These are phyloP conservation scores for Apiospora arundinis DNA, from an alignment of 2,329 filamentous ascomycete species.

Conservation along the genomic window DNA sequence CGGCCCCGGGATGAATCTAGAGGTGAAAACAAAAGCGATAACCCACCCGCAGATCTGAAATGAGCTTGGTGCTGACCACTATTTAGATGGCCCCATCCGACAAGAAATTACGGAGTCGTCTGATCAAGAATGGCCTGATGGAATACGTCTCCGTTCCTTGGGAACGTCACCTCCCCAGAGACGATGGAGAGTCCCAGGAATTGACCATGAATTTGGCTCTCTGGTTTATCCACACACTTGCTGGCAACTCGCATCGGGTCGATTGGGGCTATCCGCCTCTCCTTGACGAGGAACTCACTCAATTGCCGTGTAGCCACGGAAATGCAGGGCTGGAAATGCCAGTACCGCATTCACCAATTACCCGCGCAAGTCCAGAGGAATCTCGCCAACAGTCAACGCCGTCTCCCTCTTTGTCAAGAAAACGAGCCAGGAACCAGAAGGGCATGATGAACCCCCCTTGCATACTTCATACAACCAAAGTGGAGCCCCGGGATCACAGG, in stretches of 20 bases:
- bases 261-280: slow-evolving; percentile 1
- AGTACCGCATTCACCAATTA: neutral
- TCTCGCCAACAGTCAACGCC: neutral
- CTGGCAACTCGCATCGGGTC: neutral
- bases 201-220: neutral
- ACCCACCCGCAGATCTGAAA: neutral
- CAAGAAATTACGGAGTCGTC: neutral
- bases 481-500: neutral
- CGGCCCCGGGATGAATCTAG: neutral
- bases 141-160: slow-evolving; percentile 9
- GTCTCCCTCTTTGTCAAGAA: neutral
- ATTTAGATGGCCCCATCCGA: neutral
- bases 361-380: neutral
- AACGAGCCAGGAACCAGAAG: neutral
- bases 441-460: neutral
- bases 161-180: neutral
- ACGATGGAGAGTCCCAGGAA: neutral
- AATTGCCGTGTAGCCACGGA: neutral
- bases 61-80: neutral
- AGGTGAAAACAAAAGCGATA: neutral
- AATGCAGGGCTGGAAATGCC: neutral
- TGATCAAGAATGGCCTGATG: neutral
- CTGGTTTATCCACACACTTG: neutral
- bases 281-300: neutral
- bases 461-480: neutral